Base-by-base conservation (phyloP, 2,329 filamentous ascomycete genomes). In the Coniella lustricola region DNA sequence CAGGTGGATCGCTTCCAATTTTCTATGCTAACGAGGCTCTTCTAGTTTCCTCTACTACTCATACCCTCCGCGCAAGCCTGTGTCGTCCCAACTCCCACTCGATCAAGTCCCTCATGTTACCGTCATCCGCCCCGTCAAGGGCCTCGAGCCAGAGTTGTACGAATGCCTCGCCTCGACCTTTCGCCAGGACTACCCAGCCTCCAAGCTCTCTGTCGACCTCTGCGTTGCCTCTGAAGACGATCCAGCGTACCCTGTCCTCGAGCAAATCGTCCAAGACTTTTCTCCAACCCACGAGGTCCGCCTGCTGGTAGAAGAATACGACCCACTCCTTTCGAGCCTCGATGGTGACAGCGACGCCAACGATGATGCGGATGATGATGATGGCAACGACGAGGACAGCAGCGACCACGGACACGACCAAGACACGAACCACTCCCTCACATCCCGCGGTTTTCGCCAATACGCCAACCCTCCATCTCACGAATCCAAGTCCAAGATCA, bases 51-150 rank as follows among this genome's bases (percentile, higher is more conserved):
- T 71, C 36, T 64, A 73, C 57, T 80, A 77, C 62, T 77, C 77
- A 0, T 66, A 64, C 2, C 69, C 66, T 3, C 74, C 74, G 2
- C 60, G 62, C n/a, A 64, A 70, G 5, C 69, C 78, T 4, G 62
- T 76, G 14, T 80, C 79, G 3, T 67, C 79, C 2, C 64, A 64
- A 0, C 66, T 83, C 1, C 65, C 67, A 3, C 60, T 68, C 35
- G 63, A 76, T 55, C 68, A 82, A 34, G 73, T 89, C 3, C 91
- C 90, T 14, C 83, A 88, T 68, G 77, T 98, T 59, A 97, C 93
- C 29, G 77, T 95, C 52, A 90, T 98, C 57, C 86, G 93, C 2
- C 94, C 93, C 0, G 84, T 95, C 55, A 97, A 96, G 68, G 93
- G 90, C 52, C 75, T 95, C 48, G 93, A 97, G 64, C 87, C 90